phyloP scores from a whole-genome alignment of 2,329 filamentous ascomycete genomes.

The Colletotrichum tabaci region DNA sequence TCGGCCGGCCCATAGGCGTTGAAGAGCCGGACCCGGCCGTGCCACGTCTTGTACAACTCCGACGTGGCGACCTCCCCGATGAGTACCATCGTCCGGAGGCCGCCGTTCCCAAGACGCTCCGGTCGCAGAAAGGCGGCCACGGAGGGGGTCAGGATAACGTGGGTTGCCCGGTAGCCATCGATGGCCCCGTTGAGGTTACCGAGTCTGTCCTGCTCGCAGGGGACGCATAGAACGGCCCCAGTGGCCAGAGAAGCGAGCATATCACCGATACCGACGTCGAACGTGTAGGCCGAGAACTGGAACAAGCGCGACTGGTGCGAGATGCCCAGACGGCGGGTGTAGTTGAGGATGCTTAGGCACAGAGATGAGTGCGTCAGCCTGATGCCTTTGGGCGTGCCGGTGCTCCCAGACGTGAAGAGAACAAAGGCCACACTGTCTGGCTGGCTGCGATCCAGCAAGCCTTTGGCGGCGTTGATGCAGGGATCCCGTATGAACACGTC shows the following conservation, averaged over 20 bases:
- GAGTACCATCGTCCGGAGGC: background rate
- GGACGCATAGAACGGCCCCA: background rate
- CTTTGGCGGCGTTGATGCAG: background rate
- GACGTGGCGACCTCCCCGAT: background rate
- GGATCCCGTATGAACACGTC: background rate
- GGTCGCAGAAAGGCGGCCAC: background rate
- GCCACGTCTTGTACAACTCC: background rate
- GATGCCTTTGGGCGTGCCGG: background rate
- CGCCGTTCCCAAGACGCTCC: background rate
- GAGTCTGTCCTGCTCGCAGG: background rate
- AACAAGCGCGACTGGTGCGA: background rate
- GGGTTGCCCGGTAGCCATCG: background rate
- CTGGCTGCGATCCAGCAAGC: background rate
- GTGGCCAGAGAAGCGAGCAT: background rate
- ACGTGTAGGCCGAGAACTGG: background rate
- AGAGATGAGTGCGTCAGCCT: background rate
- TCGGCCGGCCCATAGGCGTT: conserved; percentile 2
- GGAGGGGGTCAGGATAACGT: background rate
- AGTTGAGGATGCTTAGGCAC: background rate
- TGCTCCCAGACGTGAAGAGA: background rate
- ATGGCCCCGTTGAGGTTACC: background rate
- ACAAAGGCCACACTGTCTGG: background rate
- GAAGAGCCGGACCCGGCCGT: background rate
- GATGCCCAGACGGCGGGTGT: background rate
- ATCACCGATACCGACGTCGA: background rate